Evolutionary conservation across 345 rosid species (phyloP), one percentile per base, ranked within the genome.

Genomic region (Aurinia saxatilis): DNA sequence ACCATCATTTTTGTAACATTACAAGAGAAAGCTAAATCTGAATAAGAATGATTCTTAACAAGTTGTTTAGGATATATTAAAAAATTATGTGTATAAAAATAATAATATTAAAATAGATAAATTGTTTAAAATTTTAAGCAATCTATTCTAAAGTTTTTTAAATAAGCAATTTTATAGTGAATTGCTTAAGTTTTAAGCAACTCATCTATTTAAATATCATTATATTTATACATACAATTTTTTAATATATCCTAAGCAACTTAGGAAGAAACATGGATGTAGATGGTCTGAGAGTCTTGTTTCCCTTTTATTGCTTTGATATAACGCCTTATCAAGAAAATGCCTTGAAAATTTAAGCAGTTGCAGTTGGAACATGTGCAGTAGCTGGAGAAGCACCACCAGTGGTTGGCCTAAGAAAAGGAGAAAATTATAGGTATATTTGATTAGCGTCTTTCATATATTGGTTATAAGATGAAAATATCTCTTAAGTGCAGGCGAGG

Each of bases 351-450:
- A 11, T n/a, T 30, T 62, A 62, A 5, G 60, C 70, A 50, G 50
- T 57, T 41, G 44, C 25, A 50, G 55, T 40, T 49, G 41, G 49
- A 50, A 57, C 70, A 49, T 65, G 70, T 2, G 71, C 74, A 41
- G 78, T 73, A 50, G 73, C 71, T 25, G 86, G 72, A 68, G 90
- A 34, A 55, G 62, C 79, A 55, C 86, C 86, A 40, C 90, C 86
- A 1, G 86, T 76, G 36, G 84, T 78, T 73, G 90, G 95, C 77
- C 88, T 81, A 54, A 47, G 70, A 42, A 48, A 46, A 10, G 16
- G 42, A 54, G 14, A 25, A 60, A 45, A 7, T 41, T 48, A 25
- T 12, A 47, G 23, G 56, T 60, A 15, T 46, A 35, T 11, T 15
- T 65, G 65, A 36, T 37, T 25, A 8, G 47, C 27, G 21, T 27